These are phyloP conservation scores for Platismatia glauca DNA, from an alignment of 495 filamentous ascomycete species.

Conservation along the genomic window DNA sequence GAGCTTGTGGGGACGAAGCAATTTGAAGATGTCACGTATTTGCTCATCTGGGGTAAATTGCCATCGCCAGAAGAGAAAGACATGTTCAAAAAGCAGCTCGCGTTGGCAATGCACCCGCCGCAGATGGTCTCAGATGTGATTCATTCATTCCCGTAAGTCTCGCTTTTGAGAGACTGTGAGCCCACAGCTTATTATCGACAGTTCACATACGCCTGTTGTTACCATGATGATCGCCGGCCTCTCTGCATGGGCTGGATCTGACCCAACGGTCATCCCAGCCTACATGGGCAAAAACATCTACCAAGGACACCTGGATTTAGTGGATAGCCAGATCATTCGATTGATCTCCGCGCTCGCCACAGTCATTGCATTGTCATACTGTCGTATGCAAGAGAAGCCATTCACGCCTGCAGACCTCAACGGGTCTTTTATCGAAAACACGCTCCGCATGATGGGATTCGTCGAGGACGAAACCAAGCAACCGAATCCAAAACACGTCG, in stretches of 20 bases:
- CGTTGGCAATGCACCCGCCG: neutral
- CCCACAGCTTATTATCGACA: neutral
- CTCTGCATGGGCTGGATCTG: constrained; percentile 34
- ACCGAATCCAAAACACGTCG: constrained; percentile 30
- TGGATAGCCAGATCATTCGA: constrained; percentile 37
- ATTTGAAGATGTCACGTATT: constrained; percentile 36
- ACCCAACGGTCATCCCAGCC: constrained; percentile 32
- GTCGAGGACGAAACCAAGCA: constrained; percentile 29
- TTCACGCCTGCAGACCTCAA: constrained; percentile 33
- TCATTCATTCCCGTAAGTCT: neutral
- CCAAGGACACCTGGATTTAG: constrained; percentile 26
- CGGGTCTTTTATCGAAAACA: constrained; percentile 36
- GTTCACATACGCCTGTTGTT: constrained; percentile 18
- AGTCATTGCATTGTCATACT: constrained; percentile 33
- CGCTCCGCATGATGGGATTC: constrained; percentile 37
- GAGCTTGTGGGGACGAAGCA: constrained; percentile 33
- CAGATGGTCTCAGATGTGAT: constrained; percentile 14
- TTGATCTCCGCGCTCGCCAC: constrained; percentile 34
- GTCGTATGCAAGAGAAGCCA: constrained; percentile 30
- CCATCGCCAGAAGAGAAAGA: constrained; percentile 32
- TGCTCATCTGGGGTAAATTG: constrained; percentile 40
- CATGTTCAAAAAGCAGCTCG: constrained; percentile 31
- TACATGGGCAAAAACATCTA: constrained; percentile 34
- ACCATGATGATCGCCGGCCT: constrained; percentile 37
- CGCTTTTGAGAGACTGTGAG: neutral